A percentile compares a stretch with the other conserved stretches of the same genome.
phyloP scores from a whole-genome alignment of 495 filamentous ascomycete species.

The Aspergillus biplanus region DNA sequence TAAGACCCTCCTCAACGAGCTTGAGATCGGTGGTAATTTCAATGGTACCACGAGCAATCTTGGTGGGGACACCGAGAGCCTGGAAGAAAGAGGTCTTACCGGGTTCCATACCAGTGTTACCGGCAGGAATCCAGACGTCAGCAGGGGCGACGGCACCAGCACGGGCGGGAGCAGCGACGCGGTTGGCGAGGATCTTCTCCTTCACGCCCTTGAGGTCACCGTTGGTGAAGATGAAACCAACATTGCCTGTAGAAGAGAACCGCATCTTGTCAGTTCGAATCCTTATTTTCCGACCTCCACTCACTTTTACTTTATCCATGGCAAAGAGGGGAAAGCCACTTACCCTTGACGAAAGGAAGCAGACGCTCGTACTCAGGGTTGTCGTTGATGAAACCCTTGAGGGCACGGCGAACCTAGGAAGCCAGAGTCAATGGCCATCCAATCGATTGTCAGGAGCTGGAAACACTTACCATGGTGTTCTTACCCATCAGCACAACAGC shows the following conservation, averaged over 20 bases:
- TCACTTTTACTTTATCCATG: neutral
- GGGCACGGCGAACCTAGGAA: slow-evolving; percentile 83
- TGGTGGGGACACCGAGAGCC: slow-evolving; percentile 99
- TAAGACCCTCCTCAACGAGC: slow-evolving; percentile 88
- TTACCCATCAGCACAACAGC: slow-evolving; percentile 99
- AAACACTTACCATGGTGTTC: slow-evolving; percentile 90
- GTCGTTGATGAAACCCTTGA: slow-evolving; percentile 92
- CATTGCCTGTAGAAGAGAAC: slow-evolving; percentile 62
- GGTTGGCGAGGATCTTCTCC: slow-evolving; percentile 93
- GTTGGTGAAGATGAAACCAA: slow-evolving; percentile 99
- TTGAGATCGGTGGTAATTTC: slow-evolving; percentile 99
- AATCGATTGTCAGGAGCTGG: neutral
- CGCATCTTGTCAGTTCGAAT: neutral
- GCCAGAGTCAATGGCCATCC: slow-evolving; percentile 21
- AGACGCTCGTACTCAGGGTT: slow-evolving; percentile 97
- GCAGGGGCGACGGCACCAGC: slow-evolving; percentile 91
- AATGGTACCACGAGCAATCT: slow-evolving; percentile 99
- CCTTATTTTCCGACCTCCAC: neutral
- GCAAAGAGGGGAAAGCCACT: slow-evolving; percentile 13
- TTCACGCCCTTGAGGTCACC: slow-evolving; percentile 86
- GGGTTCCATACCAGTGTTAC: slow-evolving; percentile 99
- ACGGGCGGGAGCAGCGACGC: slow-evolving; percentile 95
- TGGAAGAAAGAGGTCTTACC: slow-evolving; percentile 99
- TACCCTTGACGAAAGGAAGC: slow-evolving; percentile 88
- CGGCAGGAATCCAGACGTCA: slow-evolving; percentile 91